These are phyloP conservation scores for Catharanthus roseus DNA, from an alignment of 257 asterid genomes.

Conservation along the genomic window DNA sequence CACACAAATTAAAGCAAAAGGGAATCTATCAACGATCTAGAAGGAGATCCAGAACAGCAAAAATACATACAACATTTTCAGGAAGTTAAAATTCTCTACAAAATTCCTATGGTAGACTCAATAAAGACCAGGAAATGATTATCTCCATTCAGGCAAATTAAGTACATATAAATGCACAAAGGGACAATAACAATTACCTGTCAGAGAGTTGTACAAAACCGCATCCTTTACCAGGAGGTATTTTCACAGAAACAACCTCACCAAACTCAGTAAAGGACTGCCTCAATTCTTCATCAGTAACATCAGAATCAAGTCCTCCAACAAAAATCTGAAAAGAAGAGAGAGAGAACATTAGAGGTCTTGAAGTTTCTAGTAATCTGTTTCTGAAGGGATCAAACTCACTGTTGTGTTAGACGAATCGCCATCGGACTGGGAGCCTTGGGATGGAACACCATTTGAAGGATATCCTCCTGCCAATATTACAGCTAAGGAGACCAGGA, in stretches of 20 bases:
- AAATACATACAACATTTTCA: background rate
- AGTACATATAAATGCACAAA: background rate
- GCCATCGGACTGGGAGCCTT: slow-evolving; percentile 52
- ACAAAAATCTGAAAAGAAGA: slow-evolving; percentile 35
- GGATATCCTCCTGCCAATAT: slow-evolving; percentile 78
- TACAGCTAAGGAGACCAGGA: slow-evolving; percentile 48
- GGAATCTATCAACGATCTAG: background rate
- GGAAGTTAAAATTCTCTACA: background rate
- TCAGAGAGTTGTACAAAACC: slow-evolving; percentile 84
- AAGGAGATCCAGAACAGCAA: background rate
- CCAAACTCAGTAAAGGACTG: slow-evolving; percentile 75
- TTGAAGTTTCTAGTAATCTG: slow-evolving; percentile 6
- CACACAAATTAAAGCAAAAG: slow-evolving; percentile 3
- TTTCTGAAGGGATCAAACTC: slow-evolving; percentile 36
- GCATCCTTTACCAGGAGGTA: slow-evolving; percentile 94
- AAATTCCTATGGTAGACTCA: background rate
- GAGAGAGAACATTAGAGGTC: slow-evolving; percentile 3
- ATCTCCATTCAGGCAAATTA: background rate
- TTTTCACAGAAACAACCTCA: slow-evolving; percentile 80
- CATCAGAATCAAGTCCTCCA: slow-evolving; percentile 80
- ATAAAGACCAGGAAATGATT: background rate
- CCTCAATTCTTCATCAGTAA: slow-evolving; percentile 79
- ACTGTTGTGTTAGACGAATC: slow-evolving; percentile 90
- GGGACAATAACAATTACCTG: slow-evolving; percentile 39
- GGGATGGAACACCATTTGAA: slow-evolving; percentile 51